Conservation (phyloP, 2,329 filamentous ascomycete species). For the Penicillium frequentans region DNA sequence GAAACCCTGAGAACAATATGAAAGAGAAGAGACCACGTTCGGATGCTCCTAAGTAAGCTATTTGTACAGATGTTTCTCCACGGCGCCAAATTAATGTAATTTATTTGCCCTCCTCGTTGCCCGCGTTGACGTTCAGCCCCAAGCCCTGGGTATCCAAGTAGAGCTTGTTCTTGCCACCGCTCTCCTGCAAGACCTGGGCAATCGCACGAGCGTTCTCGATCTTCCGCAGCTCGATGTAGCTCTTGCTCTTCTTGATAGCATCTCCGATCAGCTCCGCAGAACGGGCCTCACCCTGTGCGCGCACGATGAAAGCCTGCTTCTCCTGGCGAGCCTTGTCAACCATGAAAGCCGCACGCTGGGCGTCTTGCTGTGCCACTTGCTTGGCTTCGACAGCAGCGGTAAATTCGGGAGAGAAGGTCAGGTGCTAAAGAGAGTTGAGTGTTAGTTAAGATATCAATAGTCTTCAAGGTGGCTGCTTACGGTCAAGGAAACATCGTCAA, state of each 20-base stretch:
- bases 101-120: slow-evolving; percentile 34
- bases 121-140: slow-evolving; percentile 74
- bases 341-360: slow-evolving; percentile 92
- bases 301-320: slow-evolving; percentile 98
- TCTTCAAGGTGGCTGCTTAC: slow-evolving; percentile 53
- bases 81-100: slow-evolving; percentile 24
- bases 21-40: slow-evolving; percentile 37
- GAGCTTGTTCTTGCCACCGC: slow-evolving; percentile 85
- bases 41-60: slow-evolving; percentile 34
- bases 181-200: slow-evolving; percentile 82
- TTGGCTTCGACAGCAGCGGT: slow-evolving; percentile 69
- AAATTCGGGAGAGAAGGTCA: slow-evolving; percentile 69
- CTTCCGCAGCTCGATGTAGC: slow-evolving; percentile 95
- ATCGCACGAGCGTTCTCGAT: slow-evolving; percentile 94
- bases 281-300: slow-evolving; percentile 97
- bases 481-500: slow-evolving; percentile 96
- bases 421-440: slow-evolving; percentile 48
- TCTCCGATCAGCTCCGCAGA: slow-evolving; percentile 98
- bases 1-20: neutral
- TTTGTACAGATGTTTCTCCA: slow-evolving; percentile 36
- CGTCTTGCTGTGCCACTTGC: slow-evolving; percentile 80
- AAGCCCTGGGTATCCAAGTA: slow-evolving; percentile 89
- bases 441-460: slow-evolving; percentile 3
- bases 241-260: slow-evolving; percentile 98
- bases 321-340: slow-evolving; percentile 99